Evolutionary conservation across 805 yeast species (phyloP), one percentile per base, ranked within the genome.

Genomic region (Zygotorulaspora chibaensis): DNA sequence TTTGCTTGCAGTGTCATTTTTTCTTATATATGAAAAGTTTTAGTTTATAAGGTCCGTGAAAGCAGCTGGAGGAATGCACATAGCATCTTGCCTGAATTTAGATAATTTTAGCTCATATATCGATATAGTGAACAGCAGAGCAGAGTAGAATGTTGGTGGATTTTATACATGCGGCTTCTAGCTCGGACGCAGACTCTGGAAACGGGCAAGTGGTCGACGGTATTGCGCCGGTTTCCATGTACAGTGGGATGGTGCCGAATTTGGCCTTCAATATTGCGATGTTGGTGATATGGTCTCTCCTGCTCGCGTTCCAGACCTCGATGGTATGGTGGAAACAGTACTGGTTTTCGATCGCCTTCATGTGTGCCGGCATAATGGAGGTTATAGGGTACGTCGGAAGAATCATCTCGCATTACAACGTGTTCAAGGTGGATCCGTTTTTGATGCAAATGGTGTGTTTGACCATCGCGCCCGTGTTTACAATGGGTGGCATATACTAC

Each of bases 401-500:
- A 43, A 58, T 74, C 1, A 53, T 76, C 43, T 71, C 82, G 1
- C 71, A 74, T 16, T 52, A 59, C 35, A 59, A 75, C 52, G 58
- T 63, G 2, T 30, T 51, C 12, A 57, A 66, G 29, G 51, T 65
- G 34, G 61, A 72, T 41, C 67, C 71, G 20, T 88, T 72, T 57
- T 58, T 84, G 35, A 65, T 81, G 55, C 95, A 88, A 63, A 75
- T 83, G 51, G 75, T 81, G 45, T 72, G 82, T 55, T 67, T 87
- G 46, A 86, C 90, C 0, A 65, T 88, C 38, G 91, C 87, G 0
- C 96, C 96, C 0, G 87, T 87, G 16, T 84, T 88, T 62, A 70
- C 85, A 38, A 84, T 86, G 86, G 96, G 84, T 3, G 96, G 91
- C 1, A 71, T 88, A 2, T 89, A 88, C 66, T 83, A 75, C 52